phyloP scores from a whole-genome alignment of 2,329 filamentous ascomycete genomes.

The Clonostachys solani region DNA sequence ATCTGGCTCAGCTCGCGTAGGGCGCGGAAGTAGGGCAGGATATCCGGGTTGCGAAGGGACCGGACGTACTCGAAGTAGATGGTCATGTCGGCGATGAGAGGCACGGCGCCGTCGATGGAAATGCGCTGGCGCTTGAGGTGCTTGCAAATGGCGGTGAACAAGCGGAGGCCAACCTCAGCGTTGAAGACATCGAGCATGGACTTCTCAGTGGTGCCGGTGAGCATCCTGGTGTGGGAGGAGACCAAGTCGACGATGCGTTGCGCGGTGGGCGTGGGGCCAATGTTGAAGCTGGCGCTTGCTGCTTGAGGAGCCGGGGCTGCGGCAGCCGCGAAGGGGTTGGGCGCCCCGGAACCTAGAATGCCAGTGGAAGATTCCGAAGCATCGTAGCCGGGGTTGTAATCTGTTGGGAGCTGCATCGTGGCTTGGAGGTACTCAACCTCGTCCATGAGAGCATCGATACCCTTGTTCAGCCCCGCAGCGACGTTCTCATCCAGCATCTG shows the following conservation, averaged over 20 bases:
- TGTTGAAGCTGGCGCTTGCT: conserved; percentile 20
- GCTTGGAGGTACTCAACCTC: conserved; percentile 95
- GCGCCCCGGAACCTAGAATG: conserved; percentile 9
- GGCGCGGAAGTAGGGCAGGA: conserved; percentile 87
- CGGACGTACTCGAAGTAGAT: conserved; percentile 84
- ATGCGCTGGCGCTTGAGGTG: conserved; percentile 95
- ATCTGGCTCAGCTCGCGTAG: conserved; percentile 92
- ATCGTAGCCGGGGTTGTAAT: conserved; percentile 71
- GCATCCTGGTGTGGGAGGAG: conserved; percentile 84
- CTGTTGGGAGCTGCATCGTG: conserved; percentile 78
- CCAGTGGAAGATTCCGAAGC: conserved; percentile 8
- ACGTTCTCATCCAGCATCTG: conserved; percentile 98
- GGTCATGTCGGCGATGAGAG: conserved; percentile 94
- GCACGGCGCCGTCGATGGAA: conserved; percentile 83
- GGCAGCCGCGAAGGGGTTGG: not conserved
- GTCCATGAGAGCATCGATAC: conserved; percentile 97
- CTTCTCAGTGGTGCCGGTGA: conserved; percentile 93
- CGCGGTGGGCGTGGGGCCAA: conserved; percentile 75
- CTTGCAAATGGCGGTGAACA: conserved; percentile 92
- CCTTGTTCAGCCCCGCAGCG: conserved; percentile 91
- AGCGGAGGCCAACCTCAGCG: conserved; percentile 87
- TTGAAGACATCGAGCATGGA: conserved; percentile 98
- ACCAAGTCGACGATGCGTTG: conserved; percentile 79
- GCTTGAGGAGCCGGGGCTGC: not conserved
- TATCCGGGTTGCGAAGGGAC: conserved; percentile 75